Conservation (phyloP, 768 basidiomycete genomes). For the Psilocybe subaeruginosa region DNA sequence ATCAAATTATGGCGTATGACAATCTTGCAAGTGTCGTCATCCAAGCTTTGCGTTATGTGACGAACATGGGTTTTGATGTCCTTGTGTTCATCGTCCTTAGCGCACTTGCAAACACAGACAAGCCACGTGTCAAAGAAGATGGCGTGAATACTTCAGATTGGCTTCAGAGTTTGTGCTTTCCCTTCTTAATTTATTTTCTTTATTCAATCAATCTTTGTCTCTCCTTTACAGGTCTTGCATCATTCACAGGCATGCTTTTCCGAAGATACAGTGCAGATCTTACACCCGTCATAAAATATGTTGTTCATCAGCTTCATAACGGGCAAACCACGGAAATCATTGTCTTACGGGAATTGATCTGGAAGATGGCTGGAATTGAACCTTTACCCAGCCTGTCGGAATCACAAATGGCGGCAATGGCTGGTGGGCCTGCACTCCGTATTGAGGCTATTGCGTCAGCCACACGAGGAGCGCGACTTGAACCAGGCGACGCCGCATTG, state of each 20-base stretch:
- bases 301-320: constrained; percentile 87
- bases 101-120: constrained; percentile 81
- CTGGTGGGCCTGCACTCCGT: constrained; percentile 84
- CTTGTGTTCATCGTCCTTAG: constrained; percentile 87
- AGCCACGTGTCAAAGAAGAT: constrained; percentile 85
- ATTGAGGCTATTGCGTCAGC: constrained; percentile 86
- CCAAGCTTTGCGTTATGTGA: constrained; percentile 85
- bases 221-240: constrained; percentile 70
- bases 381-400: constrained; percentile 90
- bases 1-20: constrained; percentile 96
- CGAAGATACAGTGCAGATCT: constrained; percentile 84
- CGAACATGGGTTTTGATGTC: constrained; percentile 94
- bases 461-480: constrained; percentile 74
- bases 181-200: neutral
- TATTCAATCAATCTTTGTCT: constrained; percentile 15
- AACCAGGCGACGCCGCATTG: constrained; percentile 62
- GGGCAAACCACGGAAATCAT: constrained; percentile 87
- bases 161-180: constrained; percentile 76
- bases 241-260: constrained; percentile 93
- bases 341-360: constrained; percentile 90
- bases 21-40: constrained; percentile 91
- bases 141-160: constrained; percentile 90
- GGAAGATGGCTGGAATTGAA: constrained; percentile 95
- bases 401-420: constrained; percentile 87
- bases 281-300: constrained; percentile 83